These are phyloP conservation scores for Schizonepeta tenuifolia DNA, from an alignment of 257 asterid genomes.

Conservation along the genomic window DNA sequence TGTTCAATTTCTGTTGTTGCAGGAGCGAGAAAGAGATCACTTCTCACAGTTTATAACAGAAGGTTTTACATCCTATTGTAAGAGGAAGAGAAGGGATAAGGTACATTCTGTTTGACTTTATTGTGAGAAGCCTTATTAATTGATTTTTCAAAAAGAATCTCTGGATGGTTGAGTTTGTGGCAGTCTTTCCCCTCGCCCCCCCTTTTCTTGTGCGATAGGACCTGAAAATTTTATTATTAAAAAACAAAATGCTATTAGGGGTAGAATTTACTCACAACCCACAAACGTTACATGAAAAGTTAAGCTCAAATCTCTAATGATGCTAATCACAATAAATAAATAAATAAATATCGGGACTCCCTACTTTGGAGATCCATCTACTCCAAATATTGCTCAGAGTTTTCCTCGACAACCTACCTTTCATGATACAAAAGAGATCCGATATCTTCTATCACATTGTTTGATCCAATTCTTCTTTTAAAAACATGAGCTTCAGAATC, in stretches of 20 bases:
- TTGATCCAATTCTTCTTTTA: not conserved
- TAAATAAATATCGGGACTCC: not conserved
- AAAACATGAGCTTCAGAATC: not conserved
- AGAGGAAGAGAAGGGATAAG: conserved; percentile 98
- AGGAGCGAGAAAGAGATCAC: conserved; percentile 98
- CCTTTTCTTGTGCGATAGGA: not conserved
- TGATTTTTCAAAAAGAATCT: not conserved
- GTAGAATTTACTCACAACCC: not conserved
- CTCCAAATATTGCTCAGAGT: too few species aligned
- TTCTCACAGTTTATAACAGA: conserved; percentile 96
- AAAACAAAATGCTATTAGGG: not conserved
- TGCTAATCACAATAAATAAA: not conserved
- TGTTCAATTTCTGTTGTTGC: conserved; percentile 29
- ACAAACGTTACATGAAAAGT: not conserved
- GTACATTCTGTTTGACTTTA: conserved; percentile 37
- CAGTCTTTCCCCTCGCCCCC: not conserved
- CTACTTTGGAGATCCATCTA: too few species aligned
- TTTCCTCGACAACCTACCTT: too few species aligned
- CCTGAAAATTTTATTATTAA: not conserved
- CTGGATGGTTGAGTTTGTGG: not conserved
- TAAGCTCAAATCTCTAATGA: not conserved
- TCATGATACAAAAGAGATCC: too few species aligned
- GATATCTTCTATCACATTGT: not conserved
- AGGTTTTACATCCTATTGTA: conserved; percentile 96
- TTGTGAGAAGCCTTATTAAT: not conserved